Percentiles rank a stretch among this genome's conserved stretches.
phyloP scores from a whole-genome alignment of 2,329 filamentous ascomycete species.

The Apiospora marii region DNA sequence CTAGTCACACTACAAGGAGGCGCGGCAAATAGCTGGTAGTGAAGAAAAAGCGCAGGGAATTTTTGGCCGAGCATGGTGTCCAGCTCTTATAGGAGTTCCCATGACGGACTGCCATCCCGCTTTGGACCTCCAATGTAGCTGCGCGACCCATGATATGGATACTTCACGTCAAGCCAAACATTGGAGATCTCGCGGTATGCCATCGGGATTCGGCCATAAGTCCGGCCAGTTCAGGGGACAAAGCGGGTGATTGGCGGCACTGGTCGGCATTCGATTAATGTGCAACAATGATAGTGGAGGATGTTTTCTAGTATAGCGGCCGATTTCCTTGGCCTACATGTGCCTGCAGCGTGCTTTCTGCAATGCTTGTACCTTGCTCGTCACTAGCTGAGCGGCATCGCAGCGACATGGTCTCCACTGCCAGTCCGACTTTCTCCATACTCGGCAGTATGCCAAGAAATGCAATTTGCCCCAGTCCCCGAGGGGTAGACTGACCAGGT shows the following conservation, averaged over 20 bases:
- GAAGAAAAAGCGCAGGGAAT: background rate
- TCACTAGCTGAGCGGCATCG: constrained; percentile 3
- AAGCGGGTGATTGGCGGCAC: constrained; percentile 1
- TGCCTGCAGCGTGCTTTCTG: background rate
- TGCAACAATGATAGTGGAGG: background rate
- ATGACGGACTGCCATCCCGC: background rate
- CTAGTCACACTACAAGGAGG: background rate
- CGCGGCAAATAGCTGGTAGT: background rate
- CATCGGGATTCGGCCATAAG: background rate
- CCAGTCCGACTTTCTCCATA: background rate
- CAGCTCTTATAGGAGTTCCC: background rate
- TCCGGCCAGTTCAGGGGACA: background rate
- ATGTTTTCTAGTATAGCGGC: background rate
- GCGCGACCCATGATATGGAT: background rate
- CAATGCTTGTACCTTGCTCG: background rate
- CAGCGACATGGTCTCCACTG: constrained; percentile 2
- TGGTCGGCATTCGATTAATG: background rate
- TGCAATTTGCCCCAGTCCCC: constrained; percentile 22
- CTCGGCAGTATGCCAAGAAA: constrained; percentile 5
- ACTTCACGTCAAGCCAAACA: background rate
- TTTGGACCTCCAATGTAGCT: background rate
- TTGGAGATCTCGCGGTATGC: background rate
- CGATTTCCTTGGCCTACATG: background rate
- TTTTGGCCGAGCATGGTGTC: background rate
- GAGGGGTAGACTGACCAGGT: constrained; percentile 2